A percentile compares a stretch with the other conserved stretches of the same genome.
phyloP scores from a whole-genome alignment of 164 flowering plant genomes.

The Paratinospora sagittata region DNA sequence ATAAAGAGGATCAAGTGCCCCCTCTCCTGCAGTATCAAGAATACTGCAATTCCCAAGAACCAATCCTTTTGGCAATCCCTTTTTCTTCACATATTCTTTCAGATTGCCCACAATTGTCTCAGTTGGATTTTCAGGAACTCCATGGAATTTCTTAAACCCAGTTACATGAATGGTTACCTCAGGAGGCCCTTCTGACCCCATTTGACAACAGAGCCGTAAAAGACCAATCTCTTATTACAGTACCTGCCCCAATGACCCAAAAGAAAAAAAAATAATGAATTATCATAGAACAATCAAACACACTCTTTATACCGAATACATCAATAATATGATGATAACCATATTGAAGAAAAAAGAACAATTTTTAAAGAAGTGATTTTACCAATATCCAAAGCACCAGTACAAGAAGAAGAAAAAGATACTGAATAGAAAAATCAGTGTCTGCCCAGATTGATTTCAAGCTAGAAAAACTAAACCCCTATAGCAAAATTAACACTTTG shows the following conservation, averaged over 20 bases:
- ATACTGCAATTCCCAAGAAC: slow-evolving; percentile 72
- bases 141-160: slow-evolving; percentile 35
- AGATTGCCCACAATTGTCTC: slow-evolving; percentile 79
- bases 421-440: neutral
- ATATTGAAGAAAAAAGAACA: neutral
- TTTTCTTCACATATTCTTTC: slow-evolving; percentile 53
- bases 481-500: neutral
- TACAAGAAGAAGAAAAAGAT: neutral
- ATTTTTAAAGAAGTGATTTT: neutral
- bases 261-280: neutral
- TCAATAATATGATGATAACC: neutral
- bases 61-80: slow-evolving; percentile 70
- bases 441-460: neutral
- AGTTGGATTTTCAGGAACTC: slow-evolving; percentile 32
- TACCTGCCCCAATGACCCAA: slow-evolving; percentile 2
- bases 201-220: slow-evolving; percentile 12
- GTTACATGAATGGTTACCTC: slow-evolving; percentile 25
- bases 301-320: neutral
- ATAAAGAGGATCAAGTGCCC: slow-evolving; percentile 57
- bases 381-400: neutral
- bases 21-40: slow-evolving; percentile 94
- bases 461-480: too few species aligned
- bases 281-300: neutral
- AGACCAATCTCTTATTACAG: neutral
- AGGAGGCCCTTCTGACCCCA: slow-evolving; percentile 33